Evolutionary conservation across 148 eudicot genomes (phyloP).

Genomic region (Salicornia ramosissima): DNA sequence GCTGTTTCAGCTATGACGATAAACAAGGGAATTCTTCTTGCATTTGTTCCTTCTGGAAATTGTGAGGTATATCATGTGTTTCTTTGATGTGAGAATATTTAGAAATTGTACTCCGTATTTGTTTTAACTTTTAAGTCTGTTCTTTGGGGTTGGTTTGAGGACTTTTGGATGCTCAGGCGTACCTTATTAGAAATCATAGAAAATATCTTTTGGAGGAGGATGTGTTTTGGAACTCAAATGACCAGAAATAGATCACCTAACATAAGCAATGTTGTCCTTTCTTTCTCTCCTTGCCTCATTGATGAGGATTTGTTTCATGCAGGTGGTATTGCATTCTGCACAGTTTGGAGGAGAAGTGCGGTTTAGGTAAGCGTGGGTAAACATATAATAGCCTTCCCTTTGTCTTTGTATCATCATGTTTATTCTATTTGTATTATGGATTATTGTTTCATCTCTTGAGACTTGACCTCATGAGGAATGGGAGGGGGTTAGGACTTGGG

Average conservation of each 20-base stretch:
- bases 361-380: conserved; percentile 53
- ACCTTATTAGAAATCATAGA: too few species aligned
- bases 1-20: conserved; percentile 91
- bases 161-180: too few species aligned
- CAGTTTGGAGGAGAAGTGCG: conserved; percentile 85
- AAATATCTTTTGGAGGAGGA: too few species aligned
- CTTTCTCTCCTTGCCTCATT: background rate
- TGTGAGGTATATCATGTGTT: conserved; percentile 50
- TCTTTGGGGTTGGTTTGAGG: too few species aligned
- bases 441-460: background rate
- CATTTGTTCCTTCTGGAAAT: conserved; percentile 83
- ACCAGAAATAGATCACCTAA: background rate
- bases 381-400: background rate
- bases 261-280: background rate
- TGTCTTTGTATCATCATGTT: background rate
- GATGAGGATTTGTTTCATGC: conserved; percentile 18
- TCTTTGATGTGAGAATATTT: background rate
- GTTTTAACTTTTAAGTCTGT: background rate
- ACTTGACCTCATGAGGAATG: background rate
- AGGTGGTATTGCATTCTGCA: conserved; percentile 68
- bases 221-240: background rate
- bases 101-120: too few species aligned
- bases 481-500: background rate
- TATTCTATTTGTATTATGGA: background rate
- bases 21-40: conserved; percentile 82